Conservation (phyloP, 352 stramenopile species). For the Globisporangium uncinulatum region DNA sequence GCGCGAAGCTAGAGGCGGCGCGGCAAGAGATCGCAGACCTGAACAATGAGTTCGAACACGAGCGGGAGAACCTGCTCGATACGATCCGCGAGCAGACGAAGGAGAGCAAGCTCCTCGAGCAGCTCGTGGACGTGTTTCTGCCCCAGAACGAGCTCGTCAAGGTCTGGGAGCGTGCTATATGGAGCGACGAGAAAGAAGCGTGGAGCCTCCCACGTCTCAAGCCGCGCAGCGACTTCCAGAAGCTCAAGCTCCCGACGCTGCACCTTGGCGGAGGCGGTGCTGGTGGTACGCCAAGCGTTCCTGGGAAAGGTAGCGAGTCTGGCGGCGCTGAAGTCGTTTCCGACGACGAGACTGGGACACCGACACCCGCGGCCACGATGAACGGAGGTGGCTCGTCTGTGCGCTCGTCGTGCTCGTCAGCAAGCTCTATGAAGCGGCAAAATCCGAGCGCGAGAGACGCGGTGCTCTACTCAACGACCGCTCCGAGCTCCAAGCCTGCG, state of each 20-base stretch:
- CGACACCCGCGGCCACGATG: slow-evolving; percentile 4
- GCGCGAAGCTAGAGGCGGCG: slow-evolving; percentile 89
- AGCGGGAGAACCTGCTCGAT: slow-evolving; percentile 95
- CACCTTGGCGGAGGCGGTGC: slow-evolving; percentile 15
- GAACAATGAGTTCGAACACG: slow-evolving; percentile 89
- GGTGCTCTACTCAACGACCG: neutral
- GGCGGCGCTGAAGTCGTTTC: slow-evolving; percentile 55
- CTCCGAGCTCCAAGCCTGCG: slow-evolving; percentile 8
- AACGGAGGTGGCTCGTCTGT: slow-evolving; percentile 18
- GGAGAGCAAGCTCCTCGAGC: slow-evolving; percentile 83
- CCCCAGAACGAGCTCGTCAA: slow-evolving; percentile 82
- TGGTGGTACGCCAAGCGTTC: neutral
- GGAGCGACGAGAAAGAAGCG: slow-evolving; percentile 75
- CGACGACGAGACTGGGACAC: slow-evolving; percentile 29
- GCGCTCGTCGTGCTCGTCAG: slow-evolving; percentile 26
- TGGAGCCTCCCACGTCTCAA: slow-evolving; percentile 75
- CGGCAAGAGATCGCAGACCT: slow-evolving; percentile 91
- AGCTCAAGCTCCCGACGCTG: slow-evolving; percentile 63
- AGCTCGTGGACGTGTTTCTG: slow-evolving; percentile 84
- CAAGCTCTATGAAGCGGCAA: slow-evolving; percentile 24
- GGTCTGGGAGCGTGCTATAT: slow-evolving; percentile 84
- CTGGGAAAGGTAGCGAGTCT: slow-evolving; percentile 23
- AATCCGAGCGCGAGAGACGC: slow-evolving; percentile 14
- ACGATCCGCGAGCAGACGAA: slow-evolving; percentile 91
- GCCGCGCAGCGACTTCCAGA: slow-evolving; percentile 75